Conservation (phyloP, 1,284 basidiomycete species). For the Apiotrichum domesticum region DNA sequence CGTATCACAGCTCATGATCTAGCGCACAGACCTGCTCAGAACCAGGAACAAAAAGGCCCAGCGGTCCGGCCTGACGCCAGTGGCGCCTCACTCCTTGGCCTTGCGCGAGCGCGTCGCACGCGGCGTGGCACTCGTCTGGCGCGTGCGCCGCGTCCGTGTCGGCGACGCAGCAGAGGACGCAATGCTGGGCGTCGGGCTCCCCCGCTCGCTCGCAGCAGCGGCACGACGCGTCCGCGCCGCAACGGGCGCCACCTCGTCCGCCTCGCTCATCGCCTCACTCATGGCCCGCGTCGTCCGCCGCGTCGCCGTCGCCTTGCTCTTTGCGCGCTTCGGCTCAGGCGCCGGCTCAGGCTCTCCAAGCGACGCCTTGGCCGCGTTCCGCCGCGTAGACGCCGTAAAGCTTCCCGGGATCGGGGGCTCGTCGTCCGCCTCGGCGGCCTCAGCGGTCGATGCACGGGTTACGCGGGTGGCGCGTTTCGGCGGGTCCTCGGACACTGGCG, state of each 20-base stretch:
- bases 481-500: not conserved
- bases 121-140: conserved; percentile 19
- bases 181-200: conserved; percentile 38
- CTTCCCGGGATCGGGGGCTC: conserved; percentile 8
- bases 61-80: no score
- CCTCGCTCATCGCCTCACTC: conserved; percentile 22
- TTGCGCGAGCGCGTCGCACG: conserved; percentile 20
- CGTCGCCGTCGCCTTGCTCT: conserved; percentile 10
- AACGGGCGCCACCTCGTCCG: not conserved
- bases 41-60: no score
- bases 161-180: conserved; percentile 14
- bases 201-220: conserved; percentile 23
- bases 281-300: conserved; percentile 11
- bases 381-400: conserved; percentile 11
- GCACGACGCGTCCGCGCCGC: conserved; percentile 20
- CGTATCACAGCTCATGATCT: not conserved
- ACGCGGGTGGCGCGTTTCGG: not conserved
- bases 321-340: conserved; percentile 10
- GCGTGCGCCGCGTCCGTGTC: not conserved
- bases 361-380: conserved; percentile 28
- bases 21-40: not conserved
- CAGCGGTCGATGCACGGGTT: conserved; percentile 10
- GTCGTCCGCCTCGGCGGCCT: conserved; percentile 2
- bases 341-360: conserved; percentile 17
- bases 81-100: not conserved